phyloP scores from a whole-genome alignment of 805 yeast genomes.

The Saccharomyces eubayanus region DNA sequence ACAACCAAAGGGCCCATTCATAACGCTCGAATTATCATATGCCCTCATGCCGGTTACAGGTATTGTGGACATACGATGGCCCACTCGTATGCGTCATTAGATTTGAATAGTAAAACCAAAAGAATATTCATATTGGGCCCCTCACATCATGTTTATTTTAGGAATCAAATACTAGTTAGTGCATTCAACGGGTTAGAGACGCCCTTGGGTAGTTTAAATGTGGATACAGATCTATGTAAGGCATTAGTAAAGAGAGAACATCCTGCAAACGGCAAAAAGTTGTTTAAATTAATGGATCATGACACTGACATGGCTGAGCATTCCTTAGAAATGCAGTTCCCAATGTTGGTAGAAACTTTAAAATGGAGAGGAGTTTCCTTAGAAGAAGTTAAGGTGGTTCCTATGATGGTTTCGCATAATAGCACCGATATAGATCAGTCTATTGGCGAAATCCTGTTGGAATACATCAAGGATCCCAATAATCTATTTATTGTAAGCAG shows the following conservation, averaged over 20 bases:
- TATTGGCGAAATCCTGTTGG: slow-evolving; percentile 42
- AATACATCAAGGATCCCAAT: slow-evolving; percentile 48
- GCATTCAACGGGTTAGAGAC: slow-evolving; percentile 55
- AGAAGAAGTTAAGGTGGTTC: slow-evolving; percentile 50
- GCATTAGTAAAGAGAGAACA: slow-evolving; percentile 26
- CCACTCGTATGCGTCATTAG: slow-evolving; percentile 67
- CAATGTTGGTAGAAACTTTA: slow-evolving; percentile 45
- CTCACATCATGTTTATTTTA: slow-evolving; percentile 80
- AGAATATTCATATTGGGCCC: slow-evolving; percentile 84
- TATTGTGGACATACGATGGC: slow-evolving; percentile 76
- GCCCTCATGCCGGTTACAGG: slow-evolving; percentile 80
- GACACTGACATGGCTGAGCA: slow-evolving; percentile 78
- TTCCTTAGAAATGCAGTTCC: slow-evolving; percentile 90
- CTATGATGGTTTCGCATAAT: slow-evolving; percentile 68
- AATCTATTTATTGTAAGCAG: slow-evolving; percentile 69
- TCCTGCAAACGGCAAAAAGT: slow-evolving; percentile 24
- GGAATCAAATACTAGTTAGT: slow-evolving; percentile 48
- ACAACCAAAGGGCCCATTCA: slow-evolving; percentile 12
- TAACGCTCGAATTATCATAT: slow-evolving; percentile 35
- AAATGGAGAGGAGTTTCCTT: slow-evolving; percentile 35
- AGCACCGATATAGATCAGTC: slow-evolving; percentile 36
- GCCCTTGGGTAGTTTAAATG: slow-evolving; percentile 68
- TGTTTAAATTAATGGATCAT: slow-evolving; percentile 48
- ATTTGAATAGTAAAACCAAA: slow-evolving; percentile 36
- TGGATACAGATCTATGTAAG: slow-evolving; percentile 45